Evolutionary conservation across 495 filamentous ascomycete genomes (phyloP), one percentile per base, ranked within the genome.

Genomic region (Cairneyella variabilis): DNA sequence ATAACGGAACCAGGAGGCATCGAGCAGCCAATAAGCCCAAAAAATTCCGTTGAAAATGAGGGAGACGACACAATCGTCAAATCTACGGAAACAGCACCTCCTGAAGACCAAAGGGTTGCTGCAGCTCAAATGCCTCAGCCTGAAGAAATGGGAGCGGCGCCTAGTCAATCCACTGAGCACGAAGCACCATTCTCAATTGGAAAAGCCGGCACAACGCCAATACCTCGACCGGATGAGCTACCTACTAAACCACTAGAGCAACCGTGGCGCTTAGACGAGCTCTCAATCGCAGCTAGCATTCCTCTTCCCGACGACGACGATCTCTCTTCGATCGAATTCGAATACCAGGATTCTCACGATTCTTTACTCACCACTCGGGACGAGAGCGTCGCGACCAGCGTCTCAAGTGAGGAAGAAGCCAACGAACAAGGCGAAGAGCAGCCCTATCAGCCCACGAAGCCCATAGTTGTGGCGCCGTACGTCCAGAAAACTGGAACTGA

Each of bases 221-320:
- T 47, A 9, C 25, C 11, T 7, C 7, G 1, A 16, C 20, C 41
- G 7, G 21, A 7, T 14, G 22, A 25, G n/a, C 8, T 30, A 17
- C 36, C 17, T 16, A n/a, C 28, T 11, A n/a, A 53, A 22, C 23
- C n/a, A 2, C 18, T 21, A 3, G 38, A 41, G 27, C 18, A 53
- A 22, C 1, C 6, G 17, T 17, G 8, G 39, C 6, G 16, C 42
- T 21, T 36, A 22, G n/a, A 43, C 11, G 53, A 53, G 34, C 26
- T 51, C 14, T 39, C 20, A 6, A 6, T 57, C 2, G 61, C 61
- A 5, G 37, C 54, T 20, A 52, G 37, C 18, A 52, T 60, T 26
- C 53, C 61, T 44, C 46, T 64, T 16, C 60, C 60, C 2, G 53
- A 56, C 22, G 12, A 58, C 18, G 61, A 60, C 28, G 61, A 60